Evolutionary conservation across 768 basidiomycete species (phyloP), one percentile per base, ranked within the genome.

Genomic region (Pluteus cervinus): DNA sequence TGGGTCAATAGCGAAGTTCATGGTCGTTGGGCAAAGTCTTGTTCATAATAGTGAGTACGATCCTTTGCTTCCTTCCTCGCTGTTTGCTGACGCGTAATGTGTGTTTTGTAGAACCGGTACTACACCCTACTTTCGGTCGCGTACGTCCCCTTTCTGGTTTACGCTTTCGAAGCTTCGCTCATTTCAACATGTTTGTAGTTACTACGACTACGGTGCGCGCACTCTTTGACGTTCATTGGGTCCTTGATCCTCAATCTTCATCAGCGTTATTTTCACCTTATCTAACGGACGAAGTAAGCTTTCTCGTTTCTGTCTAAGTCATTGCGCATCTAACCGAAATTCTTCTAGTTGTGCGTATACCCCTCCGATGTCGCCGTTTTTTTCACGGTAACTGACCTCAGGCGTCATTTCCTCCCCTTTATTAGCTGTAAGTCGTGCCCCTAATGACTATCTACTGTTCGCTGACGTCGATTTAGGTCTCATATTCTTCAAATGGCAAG

Each of bases 401-500:
- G n/a, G n/a, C 30, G 30, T 5, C 24, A 23, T 31, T 5, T n/a
- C 16, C n/a, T 21, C 22, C 16, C 14, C 14, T 34, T 14, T 37
- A 14, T 20, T 25, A 45, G 47, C 28, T 48, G 43, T 45, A 17
- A 33, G 44, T 30, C 14, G 15, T 26, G 24, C 20, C 35, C 34
- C n/a, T 10, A 26, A 30, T 29, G 33, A 24, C 20, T 7, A n/a
- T 31, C 15, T 15, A 12, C 9, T 29, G 29, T 20, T 3, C 37
- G 26, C 31, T 41, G 11, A 35, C 20, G 2, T 2, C 5, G 25
- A 17, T 17, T 10, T 31, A 72, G 72, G 75, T 48, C 46, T 55
- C 8, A 45, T 38, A 11, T 76, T 71, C 57, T 75, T 73, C 45
- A 60, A 55, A 44, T 79, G 78, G 76, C 75, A 79, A 64, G 76